A percentile compares a stretch with the other conserved stretches of the same genome.
These are phyloP conservation scores for Zymoseptoria pseudotritici DNA, from an alignment of 2,329 filamentous ascomycete species.

Conservation along the genomic window DNA sequence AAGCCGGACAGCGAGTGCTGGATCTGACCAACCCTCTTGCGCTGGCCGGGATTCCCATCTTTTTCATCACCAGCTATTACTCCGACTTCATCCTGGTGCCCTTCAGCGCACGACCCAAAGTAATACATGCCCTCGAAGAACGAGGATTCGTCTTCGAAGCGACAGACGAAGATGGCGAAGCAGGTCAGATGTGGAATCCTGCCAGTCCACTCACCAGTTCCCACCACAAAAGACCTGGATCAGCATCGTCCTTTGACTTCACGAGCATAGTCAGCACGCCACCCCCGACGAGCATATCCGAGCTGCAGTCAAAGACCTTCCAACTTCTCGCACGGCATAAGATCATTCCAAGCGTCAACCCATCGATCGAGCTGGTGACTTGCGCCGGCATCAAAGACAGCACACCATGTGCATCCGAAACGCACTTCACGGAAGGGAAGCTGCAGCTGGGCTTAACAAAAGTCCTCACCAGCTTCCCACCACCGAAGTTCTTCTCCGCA, in stretches of 20 bases:
- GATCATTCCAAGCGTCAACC: conserved; percentile 65
- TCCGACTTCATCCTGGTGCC: conserved; percentile 95
- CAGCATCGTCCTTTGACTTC: conserved; percentile 34
- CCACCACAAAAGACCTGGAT: conserved; percentile 45
- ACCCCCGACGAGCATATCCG: conserved; percentile 67
- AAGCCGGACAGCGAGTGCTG: conserved; percentile 83
- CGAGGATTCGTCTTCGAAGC: conserved; percentile 80
- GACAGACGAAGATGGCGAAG: conserved; percentile 36
- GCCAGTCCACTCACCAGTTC: conserved; percentile 49
- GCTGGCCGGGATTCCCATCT: conserved; percentile 87
- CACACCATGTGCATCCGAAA: conserved; percentile 21
- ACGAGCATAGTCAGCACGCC: conserved; percentile 54
- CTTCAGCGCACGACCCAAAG: conserved; percentile 61
- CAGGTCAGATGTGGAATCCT: conserved; percentile 42
- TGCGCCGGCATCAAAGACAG: conserved; percentile 61
- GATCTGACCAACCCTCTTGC: conserved; percentile 87
- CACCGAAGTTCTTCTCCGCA: conserved; percentile 63
- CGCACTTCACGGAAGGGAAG: conserved; percentile 33
- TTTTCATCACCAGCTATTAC: conserved; percentile 98
- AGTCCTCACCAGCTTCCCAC: conserved; percentile 42
- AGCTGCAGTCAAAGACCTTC: conserved; percentile 79
- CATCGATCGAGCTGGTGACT: conserved; percentile 64
- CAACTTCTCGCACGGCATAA: conserved; percentile 68
- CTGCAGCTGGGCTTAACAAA: conserved; percentile 43
- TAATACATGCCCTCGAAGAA: conserved; percentile 67